Percentiles rank a stretch among this genome's conserved stretches.
phyloP scores from a whole-genome alignment of 2,329 filamentous ascomycete species.

The Cercospora citrullina region DNA sequence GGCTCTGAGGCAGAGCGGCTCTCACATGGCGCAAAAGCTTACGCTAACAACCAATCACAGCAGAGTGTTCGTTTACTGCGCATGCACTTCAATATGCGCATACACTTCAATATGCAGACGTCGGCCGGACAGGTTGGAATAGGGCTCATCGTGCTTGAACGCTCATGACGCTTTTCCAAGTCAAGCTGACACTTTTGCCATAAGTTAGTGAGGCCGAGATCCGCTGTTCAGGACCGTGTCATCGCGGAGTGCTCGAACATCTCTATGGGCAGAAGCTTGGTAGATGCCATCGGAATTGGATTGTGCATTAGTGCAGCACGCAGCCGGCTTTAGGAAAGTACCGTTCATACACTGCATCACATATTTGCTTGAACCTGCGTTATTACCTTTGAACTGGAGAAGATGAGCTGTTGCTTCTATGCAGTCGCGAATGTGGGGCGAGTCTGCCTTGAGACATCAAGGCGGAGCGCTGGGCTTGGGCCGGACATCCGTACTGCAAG shows the following conservation, averaged over 20 bases:
- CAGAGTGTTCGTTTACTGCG: neutral
- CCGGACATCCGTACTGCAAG: neutral
- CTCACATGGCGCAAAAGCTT: neutral
- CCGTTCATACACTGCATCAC: neutral
- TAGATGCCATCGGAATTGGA: neutral
- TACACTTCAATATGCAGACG: neutral
- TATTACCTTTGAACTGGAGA: neutral
- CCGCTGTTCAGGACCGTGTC: neutral
- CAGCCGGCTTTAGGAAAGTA: too few species aligned
- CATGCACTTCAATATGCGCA: neutral
- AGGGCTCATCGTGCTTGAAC: neutral
- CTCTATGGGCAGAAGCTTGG: neutral
- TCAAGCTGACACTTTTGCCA: neutral
- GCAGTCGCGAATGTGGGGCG: neutral
- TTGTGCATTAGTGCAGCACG: neutral
- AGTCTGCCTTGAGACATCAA: neutral
- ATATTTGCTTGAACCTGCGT: neutral
- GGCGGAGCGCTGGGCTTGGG: neutral
- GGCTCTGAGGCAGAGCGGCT: neutral
- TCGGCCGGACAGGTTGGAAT: neutral
- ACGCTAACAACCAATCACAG: neutral
- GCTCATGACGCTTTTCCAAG: neutral
- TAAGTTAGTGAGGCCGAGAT: neutral
- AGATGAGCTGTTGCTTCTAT: neutral
- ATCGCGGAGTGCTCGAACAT: neutral